Evolutionary conservation across 2,329 filamentous ascomycete genomes (phyloP).

Genomic region (Immersiporthe knoxdaviesiana): DNA sequence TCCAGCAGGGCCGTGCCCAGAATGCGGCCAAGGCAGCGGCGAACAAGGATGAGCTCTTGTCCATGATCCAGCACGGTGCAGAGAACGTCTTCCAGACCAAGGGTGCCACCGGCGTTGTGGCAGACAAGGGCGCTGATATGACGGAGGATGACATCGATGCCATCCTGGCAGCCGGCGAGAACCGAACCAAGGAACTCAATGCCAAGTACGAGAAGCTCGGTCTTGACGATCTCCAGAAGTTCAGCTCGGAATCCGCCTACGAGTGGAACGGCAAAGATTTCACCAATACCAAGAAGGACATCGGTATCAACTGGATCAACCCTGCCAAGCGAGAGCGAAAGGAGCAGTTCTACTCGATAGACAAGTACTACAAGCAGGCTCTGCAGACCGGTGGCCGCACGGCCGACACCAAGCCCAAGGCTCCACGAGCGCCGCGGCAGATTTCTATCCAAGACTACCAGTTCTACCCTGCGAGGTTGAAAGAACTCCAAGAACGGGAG

Average conservation of each 20-base stretch:
- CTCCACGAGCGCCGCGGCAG: slow-evolving; percentile 93
- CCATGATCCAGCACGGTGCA: slow-evolving; percentile 99
- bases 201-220: slow-evolving; percentile 96
- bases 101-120: slow-evolving; percentile 63
- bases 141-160: slow-evolving; percentile 88
- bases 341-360: slow-evolving; percentile 96
- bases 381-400: slow-evolving; percentile 77
- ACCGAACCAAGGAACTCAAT: slow-evolving; percentile 86
- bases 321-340: slow-evolving; percentile 98
- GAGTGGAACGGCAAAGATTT: slow-evolving; percentile 99
- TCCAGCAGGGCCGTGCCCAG: slow-evolving; percentile 94
- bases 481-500: slow-evolving; percentile 92
- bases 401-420: slow-evolving; percentile 88
- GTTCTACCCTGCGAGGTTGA: slow-evolving; percentile 85
- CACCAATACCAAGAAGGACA: slow-evolving; percentile 86
- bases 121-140: slow-evolving; percentile 64
- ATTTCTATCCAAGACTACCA: slow-evolving; percentile 93
- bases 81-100: slow-evolving; percentile 86
- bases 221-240: slow-evolving; percentile 96
- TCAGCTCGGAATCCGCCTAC: slow-evolving; percentile 95
- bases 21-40: slow-evolving; percentile 87
- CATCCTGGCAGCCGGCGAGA: slow-evolving; percentile 84
- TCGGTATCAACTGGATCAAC: slow-evolving; percentile 96
- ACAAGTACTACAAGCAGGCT: slow-evolving; percentile 95
- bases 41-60: slow-evolving; percentile 93